phyloP scores from a whole-genome alignment of 106 monocot genomes.

The Narthecium ossifragum region DNA sequence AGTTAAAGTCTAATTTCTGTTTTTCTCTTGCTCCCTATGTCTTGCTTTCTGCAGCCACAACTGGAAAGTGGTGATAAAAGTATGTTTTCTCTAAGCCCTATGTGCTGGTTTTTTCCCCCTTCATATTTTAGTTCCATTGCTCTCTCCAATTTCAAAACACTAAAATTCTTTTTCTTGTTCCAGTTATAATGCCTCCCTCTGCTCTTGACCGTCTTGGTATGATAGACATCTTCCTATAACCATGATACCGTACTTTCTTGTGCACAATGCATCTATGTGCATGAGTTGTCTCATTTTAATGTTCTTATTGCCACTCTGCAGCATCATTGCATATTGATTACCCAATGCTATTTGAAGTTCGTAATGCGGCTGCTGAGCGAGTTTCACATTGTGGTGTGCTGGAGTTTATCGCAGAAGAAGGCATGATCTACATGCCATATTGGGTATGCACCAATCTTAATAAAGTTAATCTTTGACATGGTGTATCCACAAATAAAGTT shows the following conservation, averaged over 20 bases:
- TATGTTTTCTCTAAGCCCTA: constrained; percentile 17
- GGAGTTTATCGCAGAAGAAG: constrained; percentile 90
- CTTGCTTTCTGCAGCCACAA: constrained; percentile 82
- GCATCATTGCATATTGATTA: constrained; percentile 82
- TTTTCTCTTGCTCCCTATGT: too few relatives aligned
- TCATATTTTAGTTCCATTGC: not conserved
- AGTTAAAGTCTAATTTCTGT: too few relatives aligned
- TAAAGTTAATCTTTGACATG: not conserved
- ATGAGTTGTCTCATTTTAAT: not conserved
- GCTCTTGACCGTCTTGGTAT: constrained; percentile 88
- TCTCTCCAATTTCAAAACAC: not conserved
- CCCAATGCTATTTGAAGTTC: constrained; percentile 82
- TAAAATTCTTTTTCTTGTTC: constrained; percentile 16
- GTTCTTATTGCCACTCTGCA: constrained; percentile 16
- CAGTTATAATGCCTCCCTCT: constrained; percentile 95
- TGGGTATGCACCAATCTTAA: constrained; percentile 46
- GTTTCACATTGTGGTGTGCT: constrained; percentile 90
- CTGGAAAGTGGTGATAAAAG: constrained; percentile 90
- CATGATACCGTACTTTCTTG: not conserved
- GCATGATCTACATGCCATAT: constrained; percentile 91
- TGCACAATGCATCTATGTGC: not conserved
- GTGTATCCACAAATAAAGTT: not conserved
- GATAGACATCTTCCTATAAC: not conserved
- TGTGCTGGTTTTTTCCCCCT: not conserved
- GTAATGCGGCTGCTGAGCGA: constrained; percentile 43